Evolutionary conservation across 1,284 basidiomycete species (phyloP), one percentile per base, ranked within the genome.

Genomic region (Ganoderma multipileum): DNA sequence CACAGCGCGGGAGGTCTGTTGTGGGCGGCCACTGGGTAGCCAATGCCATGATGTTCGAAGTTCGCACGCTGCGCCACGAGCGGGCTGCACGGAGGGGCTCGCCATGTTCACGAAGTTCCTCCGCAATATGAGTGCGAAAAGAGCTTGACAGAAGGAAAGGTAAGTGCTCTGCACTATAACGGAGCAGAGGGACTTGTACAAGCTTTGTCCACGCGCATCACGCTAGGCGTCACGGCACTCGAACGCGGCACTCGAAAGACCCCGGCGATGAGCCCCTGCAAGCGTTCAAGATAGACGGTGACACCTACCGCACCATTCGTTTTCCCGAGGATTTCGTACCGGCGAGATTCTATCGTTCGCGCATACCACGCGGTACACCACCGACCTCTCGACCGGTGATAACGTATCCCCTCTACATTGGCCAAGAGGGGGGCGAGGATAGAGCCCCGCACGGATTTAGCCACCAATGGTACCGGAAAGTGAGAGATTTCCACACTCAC

Each of bases 51-150:
- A 12, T 20, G 28, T 28, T 55, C 28, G 33, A 12, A 14, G 14
- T 55, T 55, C 52, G 28, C 52, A 55, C 52, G 52, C 28, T 30
- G 52, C 52, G 52, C 52, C 52, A 55, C 52, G 52, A 55, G 28
- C 20, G 47, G 47, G 47, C 23, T n/a, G 47, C 9, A 12, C 9
- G 47, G 30, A 55, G 14, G 47, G 23, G 14, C 26, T 30, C 16
- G 20, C 2, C 28, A 30, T 55, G 6, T 16, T 33, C 23, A 23
- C 52, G n/a, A n/a, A n/a, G 18, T 8, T 30, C 28, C 28, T 12
- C 28, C 16, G 18, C 2, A 20, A 55, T 16, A 28, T 33, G 16
- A 55, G 30, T 16, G 28, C 7, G 52, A 9, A 20, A 2, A 8
- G 28, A 3, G 12, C 28, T 30, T 18, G 6, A 9, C 26, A 16